These are phyloP conservation scores for Yamadazyma epiphylla DNA, from an alignment of 1,139 yeast genomes.

Conservation along the genomic window DNA sequence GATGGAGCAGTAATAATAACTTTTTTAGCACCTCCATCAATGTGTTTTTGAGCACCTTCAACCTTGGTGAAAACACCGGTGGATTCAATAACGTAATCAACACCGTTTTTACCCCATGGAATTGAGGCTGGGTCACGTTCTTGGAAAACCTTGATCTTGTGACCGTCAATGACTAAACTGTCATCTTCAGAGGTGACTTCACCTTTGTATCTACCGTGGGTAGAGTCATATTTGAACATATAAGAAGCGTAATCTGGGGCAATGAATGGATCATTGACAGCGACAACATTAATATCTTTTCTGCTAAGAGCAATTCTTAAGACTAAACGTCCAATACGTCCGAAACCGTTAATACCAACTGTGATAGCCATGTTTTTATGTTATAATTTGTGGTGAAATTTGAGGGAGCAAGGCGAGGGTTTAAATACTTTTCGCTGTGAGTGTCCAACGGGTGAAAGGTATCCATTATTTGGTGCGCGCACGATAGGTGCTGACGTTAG, in stretches of 20 bases:
- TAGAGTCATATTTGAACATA: constrained; percentile 87
- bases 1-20: constrained; percentile 88
- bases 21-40: constrained; percentile 86
- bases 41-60: constrained; percentile 77
- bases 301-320: constrained; percentile 71
- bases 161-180: constrained; percentile 62
- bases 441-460: constrained; percentile 17
- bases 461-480: constrained; percentile 11
- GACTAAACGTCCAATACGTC: constrained; percentile 85
- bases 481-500: too few species aligned
- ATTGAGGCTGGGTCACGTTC: constrained; percentile 76
- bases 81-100: constrained; percentile 80
- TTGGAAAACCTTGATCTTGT: constrained; percentile 64
- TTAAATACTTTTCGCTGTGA: constrained; percentile 9
- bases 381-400: constrained; percentile 1
- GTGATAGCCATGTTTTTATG: constrained; percentile 31
- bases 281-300: constrained; percentile 72
- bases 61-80: constrained; percentile 83
- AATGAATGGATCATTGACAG: constrained; percentile 82
- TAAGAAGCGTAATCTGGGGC: constrained; percentile 80
- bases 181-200: constrained; percentile 58
- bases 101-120: constrained; percentile 80
- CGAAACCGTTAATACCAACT: constrained; percentile 87
- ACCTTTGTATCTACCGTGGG: constrained; percentile 76
- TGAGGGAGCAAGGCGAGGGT: not conserved